Evolutionary conservation across 495 filamentous ascomycete species (phyloP).

Genomic region (Podospora appendiculata): DNA sequence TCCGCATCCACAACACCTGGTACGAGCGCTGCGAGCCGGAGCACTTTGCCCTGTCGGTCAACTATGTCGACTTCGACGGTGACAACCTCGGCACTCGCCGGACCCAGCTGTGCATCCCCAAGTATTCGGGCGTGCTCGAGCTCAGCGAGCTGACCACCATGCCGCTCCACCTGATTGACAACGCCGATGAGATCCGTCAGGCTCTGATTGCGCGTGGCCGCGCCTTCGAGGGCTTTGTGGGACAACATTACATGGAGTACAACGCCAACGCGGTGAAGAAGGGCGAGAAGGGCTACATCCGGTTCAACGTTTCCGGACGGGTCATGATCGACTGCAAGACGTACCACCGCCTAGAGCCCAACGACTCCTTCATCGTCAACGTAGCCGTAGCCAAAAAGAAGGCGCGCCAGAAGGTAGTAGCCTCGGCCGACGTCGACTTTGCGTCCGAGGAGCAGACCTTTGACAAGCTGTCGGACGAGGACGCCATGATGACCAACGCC

Average conservation of each 20-base stretch:
- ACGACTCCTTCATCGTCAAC: constrained; percentile 15
- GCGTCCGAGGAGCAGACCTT: constrained; percentile 6
- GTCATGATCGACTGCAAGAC: constrained; percentile 33
- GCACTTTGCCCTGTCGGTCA: constrained; percentile 5
- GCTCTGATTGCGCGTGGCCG: constrained; percentile 21
- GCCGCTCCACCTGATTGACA: constrained; percentile 20
- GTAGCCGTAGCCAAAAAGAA: constrained; percentile 3
- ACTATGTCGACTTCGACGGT: constrained; percentile 29
- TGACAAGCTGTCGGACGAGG: constrained; percentile 19
- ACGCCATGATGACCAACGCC: constrained; percentile 19
- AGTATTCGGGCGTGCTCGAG: constrained; percentile 19
- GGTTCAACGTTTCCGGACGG: constrained; percentile 20
- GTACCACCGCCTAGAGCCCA: constrained; percentile 17
- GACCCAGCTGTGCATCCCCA: constrained; percentile 12
- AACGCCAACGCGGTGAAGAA: constrained; percentile 21
- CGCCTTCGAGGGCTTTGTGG: constrained; percentile 24
- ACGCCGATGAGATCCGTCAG: constrained; percentile 11
- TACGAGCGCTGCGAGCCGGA: constrained; percentile 14
- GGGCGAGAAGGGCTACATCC: constrained; percentile 12
- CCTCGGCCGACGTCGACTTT: neutral
- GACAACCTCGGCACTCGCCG: constrained; percentile 17
- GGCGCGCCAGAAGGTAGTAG: neutral
- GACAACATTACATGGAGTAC: constrained; percentile 23
- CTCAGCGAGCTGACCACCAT: constrained; percentile 17
- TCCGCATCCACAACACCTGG: constrained; percentile 11